phyloP scores from a whole-genome alignment of 805 yeast species.

The Ogataea trehalophila region DNA sequence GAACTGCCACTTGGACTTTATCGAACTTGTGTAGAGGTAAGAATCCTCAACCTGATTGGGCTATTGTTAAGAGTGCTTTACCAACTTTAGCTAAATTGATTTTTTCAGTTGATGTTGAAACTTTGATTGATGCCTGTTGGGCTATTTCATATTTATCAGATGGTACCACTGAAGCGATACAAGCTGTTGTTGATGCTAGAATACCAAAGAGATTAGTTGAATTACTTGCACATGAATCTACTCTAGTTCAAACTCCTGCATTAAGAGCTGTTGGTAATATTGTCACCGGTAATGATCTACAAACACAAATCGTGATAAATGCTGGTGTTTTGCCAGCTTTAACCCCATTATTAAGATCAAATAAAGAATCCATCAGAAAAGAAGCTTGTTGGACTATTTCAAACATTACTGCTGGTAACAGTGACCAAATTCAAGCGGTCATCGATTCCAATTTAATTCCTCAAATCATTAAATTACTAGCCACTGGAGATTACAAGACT shows the following conservation, averaged over 20 bases:
- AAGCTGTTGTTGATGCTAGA: constrained; percentile 94
- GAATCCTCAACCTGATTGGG: constrained; percentile 96
- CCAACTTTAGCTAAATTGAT: constrained; percentile 90
- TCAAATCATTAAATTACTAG: constrained; percentile 71
- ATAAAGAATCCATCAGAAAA: constrained; percentile 89
- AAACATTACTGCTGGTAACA: constrained; percentile 95
- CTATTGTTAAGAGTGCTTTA: constrained; percentile 74
- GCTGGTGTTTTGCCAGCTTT: constrained; percentile 87
- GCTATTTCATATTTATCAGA: constrained; percentile 93
- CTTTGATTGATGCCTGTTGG: constrained; percentile 97
- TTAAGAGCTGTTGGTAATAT: constrained; percentile 96
- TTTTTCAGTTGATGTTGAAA: constrained; percentile 87
- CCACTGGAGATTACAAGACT: constrained; percentile 88
- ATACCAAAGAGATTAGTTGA: constrained; percentile 93
- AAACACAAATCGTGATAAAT: constrained; percentile 92
- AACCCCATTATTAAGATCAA: constrained; percentile 70
- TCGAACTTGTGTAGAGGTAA: constrained; percentile 96
- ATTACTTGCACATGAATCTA: constrained; percentile 75
- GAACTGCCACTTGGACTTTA: constrained; percentile 98
- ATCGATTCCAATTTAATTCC: constrained; percentile 93
- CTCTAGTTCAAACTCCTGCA: constrained; percentile 93
- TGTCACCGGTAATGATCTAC: constrained; percentile 94
- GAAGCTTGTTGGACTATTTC: constrained; percentile 99
- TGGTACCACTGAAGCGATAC: constrained; percentile 89
- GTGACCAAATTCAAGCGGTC: constrained; percentile 94